Evolutionary conservation across 306 rosid species (phyloP).

Genomic region (Quercus alba): DNA sequence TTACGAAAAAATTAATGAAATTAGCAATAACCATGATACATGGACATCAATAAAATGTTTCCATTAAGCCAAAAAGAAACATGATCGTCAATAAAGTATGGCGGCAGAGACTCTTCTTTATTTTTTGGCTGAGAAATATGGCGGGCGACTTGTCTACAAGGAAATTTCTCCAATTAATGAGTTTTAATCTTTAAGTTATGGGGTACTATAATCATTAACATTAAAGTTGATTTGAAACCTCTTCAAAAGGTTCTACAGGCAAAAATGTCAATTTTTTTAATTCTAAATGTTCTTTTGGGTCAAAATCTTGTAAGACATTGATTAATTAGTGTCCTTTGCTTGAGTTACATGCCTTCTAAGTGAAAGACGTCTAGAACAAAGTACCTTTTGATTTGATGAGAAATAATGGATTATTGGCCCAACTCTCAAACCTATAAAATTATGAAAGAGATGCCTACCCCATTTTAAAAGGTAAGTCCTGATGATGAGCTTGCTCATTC

Average conservation of each 20-base stretch:
- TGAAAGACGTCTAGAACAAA: too few species aligned
- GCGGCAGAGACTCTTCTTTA: too few species aligned
- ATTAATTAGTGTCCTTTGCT: neutral
- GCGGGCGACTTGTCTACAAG: conserved; percentile 6
- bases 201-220: neutral
- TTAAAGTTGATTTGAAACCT: neutral
- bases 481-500: too few species aligned
- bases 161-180: neutral
- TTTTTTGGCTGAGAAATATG: too few species aligned
- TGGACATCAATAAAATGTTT: neutral
- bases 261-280: neutral
- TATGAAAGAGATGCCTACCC: too few species aligned
- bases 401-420: too few species aligned
- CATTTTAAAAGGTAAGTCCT: too few species aligned
- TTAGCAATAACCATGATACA: neutral
- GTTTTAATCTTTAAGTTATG: neutral
- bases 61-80: too few species aligned
- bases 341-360: too few species aligned
- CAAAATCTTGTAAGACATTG: neutral
- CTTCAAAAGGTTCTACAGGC: neutral
- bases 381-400: too few species aligned
- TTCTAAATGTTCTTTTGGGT: neutral
- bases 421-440: too few species aligned
- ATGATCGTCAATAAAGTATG: neutral
- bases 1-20: conserved; percentile 11